Percentiles rank a stretch among this genome's conserved stretches.
Conservation (phyloP, 331 rosid species). For the Pyracantha coccinea region DNA sequence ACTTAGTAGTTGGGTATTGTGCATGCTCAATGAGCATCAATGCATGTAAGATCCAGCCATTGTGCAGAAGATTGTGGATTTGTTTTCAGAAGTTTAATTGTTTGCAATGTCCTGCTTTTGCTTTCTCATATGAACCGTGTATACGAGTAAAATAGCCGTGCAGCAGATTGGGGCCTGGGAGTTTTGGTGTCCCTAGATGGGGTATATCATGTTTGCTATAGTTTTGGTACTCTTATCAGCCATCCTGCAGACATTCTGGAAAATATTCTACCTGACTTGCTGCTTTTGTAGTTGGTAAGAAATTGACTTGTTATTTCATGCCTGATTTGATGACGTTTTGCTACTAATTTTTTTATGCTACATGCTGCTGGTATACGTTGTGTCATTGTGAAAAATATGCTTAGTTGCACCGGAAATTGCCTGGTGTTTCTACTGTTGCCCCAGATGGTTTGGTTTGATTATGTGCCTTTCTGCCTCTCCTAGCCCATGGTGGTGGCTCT, state of each 20-base stretch:
- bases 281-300: constrained; percentile 98
- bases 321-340: constrained; percentile 23
- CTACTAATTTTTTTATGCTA: constrained; percentile 8
- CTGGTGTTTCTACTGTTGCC: constrained; percentile 43
- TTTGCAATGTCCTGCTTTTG: constrained; percentile 42
- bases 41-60: constrained; percentile 35
- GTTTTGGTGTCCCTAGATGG: constrained; percentile 76
- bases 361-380: constrained; percentile 37
- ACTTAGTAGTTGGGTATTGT: constrained; percentile 25
- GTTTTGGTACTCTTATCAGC: constrained; percentile 86
- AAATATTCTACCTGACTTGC: constrained; percentile 95
- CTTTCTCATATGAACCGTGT: constrained; percentile 47
- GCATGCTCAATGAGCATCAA: constrained; percentile 38
- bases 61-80: constrained; percentile 59
- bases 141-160: constrained; percentile 49
- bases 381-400: constrained; percentile 51
- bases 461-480: constrained; percentile 21
- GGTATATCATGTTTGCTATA: constrained; percentile 51
- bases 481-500: constrained; percentile 3
- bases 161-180: constrained; percentile 69
- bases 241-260: constrained; percentile 92
- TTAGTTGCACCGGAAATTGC: constrained; percentile 39
- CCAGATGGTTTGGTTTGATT: constrained; percentile 62
- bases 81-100: constrained; percentile 57
- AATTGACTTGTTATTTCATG: constrained; percentile 48